phyloP scores from a whole-genome alignment of 345 rosid genomes.

The Firmiana major region DNA sequence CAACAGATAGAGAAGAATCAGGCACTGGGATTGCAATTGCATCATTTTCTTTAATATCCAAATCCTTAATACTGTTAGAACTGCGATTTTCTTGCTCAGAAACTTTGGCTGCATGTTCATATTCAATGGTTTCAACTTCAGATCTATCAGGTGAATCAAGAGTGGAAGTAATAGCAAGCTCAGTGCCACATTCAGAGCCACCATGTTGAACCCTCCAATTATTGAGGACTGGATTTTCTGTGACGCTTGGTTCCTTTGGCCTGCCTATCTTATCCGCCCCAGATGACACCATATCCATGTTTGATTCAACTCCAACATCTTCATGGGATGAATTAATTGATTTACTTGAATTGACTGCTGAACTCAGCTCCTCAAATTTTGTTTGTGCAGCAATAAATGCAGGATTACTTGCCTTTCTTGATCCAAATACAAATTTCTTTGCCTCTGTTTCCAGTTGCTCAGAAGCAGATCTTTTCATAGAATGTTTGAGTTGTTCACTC shows the following conservation, averaged over 20 bases:
- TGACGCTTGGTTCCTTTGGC: constrained; percentile 6
- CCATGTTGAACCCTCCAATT: constrained; percentile 35
- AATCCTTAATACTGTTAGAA: constrained; percentile 24
- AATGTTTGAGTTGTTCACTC: constrained; percentile 50
- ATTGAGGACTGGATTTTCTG: constrained; percentile 5
- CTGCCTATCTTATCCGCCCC: constrained; percentile 18
- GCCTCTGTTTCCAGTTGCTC: constrained; percentile 46
- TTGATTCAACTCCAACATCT: constrained; percentile 40
- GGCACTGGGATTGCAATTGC: constrained; percentile 22
- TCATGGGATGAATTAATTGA: constrained; percentile 33
- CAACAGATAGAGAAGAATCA: constrained; percentile 17
- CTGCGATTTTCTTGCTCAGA: constrained; percentile 33
- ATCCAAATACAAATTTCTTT: constrained; percentile 37
- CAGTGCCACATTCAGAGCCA: constrained; percentile 88
- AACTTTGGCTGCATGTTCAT: constrained; percentile 35
- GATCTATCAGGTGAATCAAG: constrained; percentile 78
- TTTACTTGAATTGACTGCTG: constrained; percentile 36
- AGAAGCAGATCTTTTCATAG: constrained; percentile 54
- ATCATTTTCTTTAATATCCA: constrained; percentile 35
- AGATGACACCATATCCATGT: constrained; percentile 29
- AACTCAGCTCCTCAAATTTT: constrained; percentile 72
- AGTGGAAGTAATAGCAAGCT: constrained; percentile 81
- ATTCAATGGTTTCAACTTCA: constrained; percentile 46
- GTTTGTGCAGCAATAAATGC: constrained; percentile 68
- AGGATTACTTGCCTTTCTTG: constrained; percentile 57